A percentile compares a stretch with the other conserved stretches of the same genome.
Conservation (phyloP, 345 rosid species). For the Tarenaya hassleriana region DNA sequence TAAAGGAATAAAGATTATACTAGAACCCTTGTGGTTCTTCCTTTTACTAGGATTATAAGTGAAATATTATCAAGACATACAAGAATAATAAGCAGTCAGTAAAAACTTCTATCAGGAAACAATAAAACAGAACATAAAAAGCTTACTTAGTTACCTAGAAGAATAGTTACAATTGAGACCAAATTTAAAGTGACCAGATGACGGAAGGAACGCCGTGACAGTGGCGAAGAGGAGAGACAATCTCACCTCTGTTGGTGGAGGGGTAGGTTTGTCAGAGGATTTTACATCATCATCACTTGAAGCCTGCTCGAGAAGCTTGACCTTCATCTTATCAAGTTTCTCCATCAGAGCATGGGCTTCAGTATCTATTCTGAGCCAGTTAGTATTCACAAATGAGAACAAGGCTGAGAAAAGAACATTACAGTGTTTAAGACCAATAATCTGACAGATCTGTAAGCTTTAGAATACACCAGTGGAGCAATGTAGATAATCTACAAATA, state of each 20-base stretch:
- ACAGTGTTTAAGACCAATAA: constrained; percentile 9
- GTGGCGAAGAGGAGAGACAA: constrained; percentile 2
- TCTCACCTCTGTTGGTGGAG: constrained; percentile 50
- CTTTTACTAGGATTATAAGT: not conserved
- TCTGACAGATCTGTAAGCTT: constrained; percentile 2
- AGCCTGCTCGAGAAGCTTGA: constrained; percentile 32
- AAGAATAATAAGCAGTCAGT: not conserved
- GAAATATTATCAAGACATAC: not conserved
- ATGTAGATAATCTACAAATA: no score
- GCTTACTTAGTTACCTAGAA: no score
- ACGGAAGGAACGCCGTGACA: not conserved
- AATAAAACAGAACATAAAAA: constrained; percentile 1
- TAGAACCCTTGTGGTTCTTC: not conserved
- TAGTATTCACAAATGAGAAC: constrained; percentile 23
- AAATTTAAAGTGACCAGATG: constrained; percentile 3
- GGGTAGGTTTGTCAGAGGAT: constrained; percentile 31
- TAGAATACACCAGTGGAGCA: not conserved
- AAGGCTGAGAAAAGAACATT: constrained; percentile 20
- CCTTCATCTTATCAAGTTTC: constrained; percentile 48
- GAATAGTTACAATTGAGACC: not conserved
- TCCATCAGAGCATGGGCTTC: constrained; percentile 59
- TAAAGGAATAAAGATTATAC: not conserved
- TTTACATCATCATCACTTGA: constrained; percentile 33
- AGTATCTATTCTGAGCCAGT: constrained; percentile 79
- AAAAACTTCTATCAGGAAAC: not conserved